Evolutionary conservation across 2,329 filamentous ascomycete genomes (phyloP).

Genomic region (Penicillium sumatraense): DNA sequence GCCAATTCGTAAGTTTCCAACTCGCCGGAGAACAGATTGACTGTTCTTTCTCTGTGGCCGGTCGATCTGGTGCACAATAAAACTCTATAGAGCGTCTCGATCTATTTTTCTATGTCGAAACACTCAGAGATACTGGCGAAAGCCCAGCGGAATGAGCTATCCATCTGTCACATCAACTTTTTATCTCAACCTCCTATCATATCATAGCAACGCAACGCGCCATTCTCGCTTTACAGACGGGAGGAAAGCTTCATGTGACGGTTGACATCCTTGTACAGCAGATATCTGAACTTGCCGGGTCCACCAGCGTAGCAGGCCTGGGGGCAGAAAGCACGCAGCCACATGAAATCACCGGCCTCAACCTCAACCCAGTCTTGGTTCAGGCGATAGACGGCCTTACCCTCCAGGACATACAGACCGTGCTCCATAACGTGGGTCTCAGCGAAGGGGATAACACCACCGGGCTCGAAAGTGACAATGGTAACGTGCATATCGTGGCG

Average conservation of each 20-base stretch:
- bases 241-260: conserved; percentile 32
- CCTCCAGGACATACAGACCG: conserved; percentile 29
- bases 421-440: conserved; percentile 34
- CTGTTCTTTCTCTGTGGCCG: background rate
- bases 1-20: background rate
- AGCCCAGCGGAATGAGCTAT: background rate
- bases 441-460: conserved; percentile 29
- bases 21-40: background rate
- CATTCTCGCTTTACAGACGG: conserved; percentile 1
- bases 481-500: conserved; percentile 33
- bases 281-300: conserved; percentile 29
- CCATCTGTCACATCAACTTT: background rate
- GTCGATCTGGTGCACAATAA: background rate
- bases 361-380: conserved; percentile 35
- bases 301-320: conserved; percentile 33
- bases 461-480: conserved; percentile 30
- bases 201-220: background rate
- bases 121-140: background rate
- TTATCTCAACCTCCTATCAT: too few relatives aligned
- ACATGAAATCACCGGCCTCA: conserved; percentile 33
- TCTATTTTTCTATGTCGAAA: background rate
- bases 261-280: conserved; percentile 33
- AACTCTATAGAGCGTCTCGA: background rate
- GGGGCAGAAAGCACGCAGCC: conserved; percentile 32
- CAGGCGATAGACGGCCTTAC: conserved; percentile 30